Conservation (phyloP, 768 basidiomycete genomes). For the Tricholoma sp. region DNA sequence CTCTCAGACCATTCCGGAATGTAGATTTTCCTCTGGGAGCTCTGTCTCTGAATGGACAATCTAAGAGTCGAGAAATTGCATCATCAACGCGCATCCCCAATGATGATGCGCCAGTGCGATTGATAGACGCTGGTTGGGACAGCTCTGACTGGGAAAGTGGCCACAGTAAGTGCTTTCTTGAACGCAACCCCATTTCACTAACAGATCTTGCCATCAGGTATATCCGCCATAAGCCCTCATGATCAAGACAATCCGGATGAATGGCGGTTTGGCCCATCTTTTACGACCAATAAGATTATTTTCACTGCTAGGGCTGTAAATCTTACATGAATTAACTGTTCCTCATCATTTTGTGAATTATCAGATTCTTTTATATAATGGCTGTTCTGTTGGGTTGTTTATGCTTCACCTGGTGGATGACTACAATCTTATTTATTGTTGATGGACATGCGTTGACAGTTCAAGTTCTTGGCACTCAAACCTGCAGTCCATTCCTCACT, state of each 20-base stretch:
- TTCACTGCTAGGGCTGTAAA: too few relatives aligned
- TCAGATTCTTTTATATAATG: too few relatives aligned
- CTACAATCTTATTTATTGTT: too few relatives aligned
- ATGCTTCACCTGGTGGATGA: too few relatives aligned
- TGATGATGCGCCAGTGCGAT: not conserved
- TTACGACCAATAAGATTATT: not conserved
- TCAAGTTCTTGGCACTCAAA: too few relatives aligned
- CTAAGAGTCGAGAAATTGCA: not conserved
- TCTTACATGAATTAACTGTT: too few relatives aligned
- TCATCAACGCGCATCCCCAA: not conserved
- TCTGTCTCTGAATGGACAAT: not conserved
- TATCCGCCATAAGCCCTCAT: not conserved
- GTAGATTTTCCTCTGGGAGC: not conserved
- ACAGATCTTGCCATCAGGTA: not conserved
- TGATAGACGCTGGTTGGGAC: not conserved
- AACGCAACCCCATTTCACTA: not conserved
- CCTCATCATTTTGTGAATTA: too few relatives aligned
- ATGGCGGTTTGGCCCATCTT: not conserved
- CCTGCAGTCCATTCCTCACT: too few relatives aligned
- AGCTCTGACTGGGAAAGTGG: not conserved
- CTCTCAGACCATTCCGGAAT: not conserved
- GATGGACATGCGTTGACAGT: too few relatives aligned
- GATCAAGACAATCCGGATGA: not conserved
- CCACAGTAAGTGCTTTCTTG: not conserved
- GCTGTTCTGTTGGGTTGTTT: too few relatives aligned